Percentiles rank a stretch among this genome's conserved stretches.
Conservation (phyloP, 2,329 filamentous ascomycete species). For the Didymella pinodella region DNA sequence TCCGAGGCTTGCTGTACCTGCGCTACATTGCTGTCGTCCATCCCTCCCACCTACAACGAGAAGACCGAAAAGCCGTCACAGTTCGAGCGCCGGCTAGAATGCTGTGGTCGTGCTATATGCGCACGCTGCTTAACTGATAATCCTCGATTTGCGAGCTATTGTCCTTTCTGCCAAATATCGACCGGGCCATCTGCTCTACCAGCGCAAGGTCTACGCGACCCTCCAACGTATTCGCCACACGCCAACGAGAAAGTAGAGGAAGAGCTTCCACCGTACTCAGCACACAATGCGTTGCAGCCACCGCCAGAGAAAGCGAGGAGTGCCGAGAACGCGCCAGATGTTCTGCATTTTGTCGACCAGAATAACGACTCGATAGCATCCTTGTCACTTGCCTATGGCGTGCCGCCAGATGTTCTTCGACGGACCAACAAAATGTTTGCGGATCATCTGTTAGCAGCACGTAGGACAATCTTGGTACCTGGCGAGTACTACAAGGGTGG, state of each 20-base stretch:
- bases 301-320: conserved; percentile 42
- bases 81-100: conserved; percentile 68
- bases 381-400: conserved; percentile 74
- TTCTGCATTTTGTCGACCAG: conserved; percentile 77
- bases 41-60: conserved; percentile 61
- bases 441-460: conserved; percentile 74
- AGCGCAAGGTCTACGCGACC: conserved; percentile 68
- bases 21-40: conserved; percentile 66
- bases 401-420: conserved; percentile 70
- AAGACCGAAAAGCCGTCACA: conserved; percentile 68
- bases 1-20: conserved; percentile 73
- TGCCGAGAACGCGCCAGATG: conserved; percentile 63
- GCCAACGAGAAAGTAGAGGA: conserved; percentile 43
- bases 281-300: conserved; percentile 39
- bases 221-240: conserved; percentile 69
- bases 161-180: conserved; percentile 80
- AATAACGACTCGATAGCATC: conserved; percentile 72
- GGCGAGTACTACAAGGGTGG: conserved; percentile 72
- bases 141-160: conserved; percentile 70
- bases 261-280: conserved; percentile 56
- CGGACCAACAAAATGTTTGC: conserved; percentile 73
- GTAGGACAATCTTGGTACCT: conserved; percentile 75
- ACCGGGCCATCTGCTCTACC: conserved; percentile 66
- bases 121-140: conserved; percentile 74
- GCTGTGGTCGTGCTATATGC: conserved; percentile 76